Evolutionary conservation across 2,329 filamentous ascomycete species (phyloP), one percentile per base, ranked within the genome.

Genomic region (Leptoxyphium fumago): DNA sequence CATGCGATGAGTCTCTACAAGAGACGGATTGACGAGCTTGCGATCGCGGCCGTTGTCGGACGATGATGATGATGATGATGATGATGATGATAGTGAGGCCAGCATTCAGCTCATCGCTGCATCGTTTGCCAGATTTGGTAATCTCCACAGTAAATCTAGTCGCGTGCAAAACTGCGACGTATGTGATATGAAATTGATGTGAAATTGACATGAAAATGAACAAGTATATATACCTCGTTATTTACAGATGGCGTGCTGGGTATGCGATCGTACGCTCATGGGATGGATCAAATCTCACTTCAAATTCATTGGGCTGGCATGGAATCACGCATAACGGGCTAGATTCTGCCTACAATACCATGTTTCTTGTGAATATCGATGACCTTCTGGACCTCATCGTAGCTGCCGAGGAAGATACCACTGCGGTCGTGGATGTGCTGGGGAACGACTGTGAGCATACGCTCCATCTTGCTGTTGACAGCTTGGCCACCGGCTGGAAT

Each of bases 381-480:
- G 53, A 96, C 85, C 73, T 94, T 95, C 70, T 95, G 86, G 41
- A 98, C 76, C 70, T 98, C 91, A 50, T 94, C 84, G 55, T 82
- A 86, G 56, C 87, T 94, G 51, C 91, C 91, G 71, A 98, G 75
- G 69, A 93, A 98, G 59, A 98, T 95, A 53, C 91, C 91, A 15
- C 87, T 88, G 60, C 80, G 78, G 68, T 98, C 91, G 65, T 98
- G 91, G 58, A 98, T 98, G 64, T 85, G 75, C 64, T 94, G 82
- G 2, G 91, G 91, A 1, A 85, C 77, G 36, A 96, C 80, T 45
- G 85, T 81, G 53, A 98, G 71, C 82, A 98, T 88, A 48, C 89
- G 78, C 53, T 78, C 70, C 87, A 94, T 95, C 45, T 84, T 80
- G 67, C 84, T 88, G 67, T 96, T 82, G 44, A 98, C 71, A 14